Conservation (phyloP, 176 grass and related monocot species). For the Chloris gayana region DNA sequence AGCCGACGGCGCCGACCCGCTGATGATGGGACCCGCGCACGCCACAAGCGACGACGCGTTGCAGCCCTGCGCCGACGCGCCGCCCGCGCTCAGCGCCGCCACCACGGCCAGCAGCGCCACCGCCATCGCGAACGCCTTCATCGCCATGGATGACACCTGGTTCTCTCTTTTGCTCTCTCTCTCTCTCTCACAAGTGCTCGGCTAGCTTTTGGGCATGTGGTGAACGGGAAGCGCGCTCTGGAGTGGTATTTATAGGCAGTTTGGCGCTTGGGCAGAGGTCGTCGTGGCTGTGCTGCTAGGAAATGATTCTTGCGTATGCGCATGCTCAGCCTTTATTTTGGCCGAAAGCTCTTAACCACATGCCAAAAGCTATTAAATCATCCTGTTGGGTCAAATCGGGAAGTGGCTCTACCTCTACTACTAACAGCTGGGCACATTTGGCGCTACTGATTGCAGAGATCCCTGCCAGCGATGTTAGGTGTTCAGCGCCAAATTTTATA, state of each 20-base stretch:
- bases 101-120: not conserved
- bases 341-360: not conserved
- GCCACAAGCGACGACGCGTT: slow-evolving; percentile 10
- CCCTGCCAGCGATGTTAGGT: not conserved
- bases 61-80: slow-evolving; percentile 39
- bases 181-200: not conserved
- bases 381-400: not conserved
- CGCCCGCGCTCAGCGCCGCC: not conserved
- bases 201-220: not conserved
- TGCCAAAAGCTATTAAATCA: not conserved
- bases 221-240: not conserved
- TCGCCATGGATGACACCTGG: not conserved
- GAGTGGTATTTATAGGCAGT: slow-evolving; percentile 19
- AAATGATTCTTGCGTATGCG: no score
- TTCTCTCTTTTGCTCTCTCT: not conserved
- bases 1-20: slow-evolving; percentile 17
- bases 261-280: not conserved
- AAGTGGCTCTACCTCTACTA: not conserved
- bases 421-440: not conserved
- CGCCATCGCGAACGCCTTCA: not conserved
- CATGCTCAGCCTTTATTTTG: not conserved
- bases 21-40: slow-evolving; percentile 40
- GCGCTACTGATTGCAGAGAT: not conserved
- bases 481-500: not conserved
- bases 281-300: not conserved